Base-by-base conservation (phyloP, 2,329 filamentous ascomycete genomes). In the Taxawa tesnikishii region DNA sequence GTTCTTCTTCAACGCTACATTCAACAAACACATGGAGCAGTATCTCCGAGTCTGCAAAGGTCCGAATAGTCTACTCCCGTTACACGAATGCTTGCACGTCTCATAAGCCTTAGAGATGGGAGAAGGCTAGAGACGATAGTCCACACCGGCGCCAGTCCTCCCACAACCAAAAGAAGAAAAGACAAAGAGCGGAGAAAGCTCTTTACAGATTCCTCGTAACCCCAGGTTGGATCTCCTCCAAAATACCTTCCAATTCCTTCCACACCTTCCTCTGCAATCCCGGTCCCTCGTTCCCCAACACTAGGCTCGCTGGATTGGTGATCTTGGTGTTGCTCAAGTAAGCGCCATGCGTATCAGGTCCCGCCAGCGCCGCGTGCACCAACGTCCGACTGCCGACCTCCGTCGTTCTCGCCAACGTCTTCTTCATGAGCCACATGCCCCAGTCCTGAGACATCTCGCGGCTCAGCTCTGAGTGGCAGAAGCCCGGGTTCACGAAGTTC, bases 401-500 rank as follows among this genome's bases (percentile, higher is more conserved):
- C 0, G 55, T 59, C 2, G 47, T 52, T 2, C 59, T 43, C 4
- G 51, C 57, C 10, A 55, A 37, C 18, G 52, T 15, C 16, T 45
- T 37, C 24, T 38, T 36, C 35, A 45, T 39, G 5, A 45, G 6
- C 24, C 43, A 28, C 15, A 63, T 19, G n/a, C 7, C 31, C 13
- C 32, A 16, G 15, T 8, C 15, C 3, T 29, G 26, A 56, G 33
- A 28, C 2, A 17, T 8, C 0, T 67, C 57, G 2, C 65, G 53
- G 1, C 34, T 40, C 2, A 72, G 48, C 10, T 56, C 51, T 1
- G 63, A 63, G 25, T 67, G 55, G 44, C 69, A 73, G 17, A 67
- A 51, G 1, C 69, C 69, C 0, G 70, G 70, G 34, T 68, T 69
- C 13, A 68, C 38, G 38, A 56, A 55, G 43, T 70, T 73, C 35